Evolutionary conservation across 2,329 filamentous ascomycete genomes (phyloP).

Genomic region (Ceratocystis huliohia): DNA sequence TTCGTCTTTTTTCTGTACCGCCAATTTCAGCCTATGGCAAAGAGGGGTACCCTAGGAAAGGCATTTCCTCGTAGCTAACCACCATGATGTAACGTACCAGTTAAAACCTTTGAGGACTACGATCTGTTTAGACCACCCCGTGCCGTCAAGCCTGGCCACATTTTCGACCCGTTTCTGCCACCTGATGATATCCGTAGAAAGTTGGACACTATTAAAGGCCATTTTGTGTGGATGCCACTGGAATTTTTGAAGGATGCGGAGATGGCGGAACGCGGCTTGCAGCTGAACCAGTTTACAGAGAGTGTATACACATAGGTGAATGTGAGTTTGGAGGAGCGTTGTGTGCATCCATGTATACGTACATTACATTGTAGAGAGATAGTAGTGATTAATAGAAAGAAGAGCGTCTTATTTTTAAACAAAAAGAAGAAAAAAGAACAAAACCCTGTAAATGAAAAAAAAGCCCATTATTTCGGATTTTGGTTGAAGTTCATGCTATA

Average conservation of each 20-base stretch:
- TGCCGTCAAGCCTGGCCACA: slow-evolving; percentile 67
- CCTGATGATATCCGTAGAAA: slow-evolving; percentile 60
- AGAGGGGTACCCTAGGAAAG: neutral
- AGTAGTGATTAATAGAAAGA: neutral
- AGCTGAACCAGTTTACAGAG: slow-evolving; percentile 78
- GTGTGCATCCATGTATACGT: too few species aligned
- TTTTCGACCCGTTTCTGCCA: slow-evolving; percentile 69
- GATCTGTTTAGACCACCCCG: slow-evolving; percentile 60
- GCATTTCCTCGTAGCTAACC: neutral
- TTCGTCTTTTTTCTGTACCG: neutral
- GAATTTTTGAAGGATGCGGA: slow-evolving; percentile 70
- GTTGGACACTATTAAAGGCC: slow-evolving; percentile 68
- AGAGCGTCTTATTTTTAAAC: neutral
- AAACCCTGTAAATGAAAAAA: neutral
- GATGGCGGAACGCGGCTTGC: slow-evolving; percentile 81
- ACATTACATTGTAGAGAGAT: too few species aligned
- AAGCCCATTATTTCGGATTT: slow-evolving; percentile 11
- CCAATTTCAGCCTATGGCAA: neutral
- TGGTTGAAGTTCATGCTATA: slow-evolving; percentile 82
- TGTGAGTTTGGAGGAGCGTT: too few species aligned
- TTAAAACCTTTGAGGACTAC: slow-evolving; percentile 84
- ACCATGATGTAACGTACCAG: slow-evolving; percentile 28
- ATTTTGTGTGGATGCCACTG: slow-evolving; percentile 92
- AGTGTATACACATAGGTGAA: slow-evolving; percentile 58
- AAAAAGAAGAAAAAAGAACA: neutral